phyloP scores from a whole-genome alignment of 306 rosid genomes.

The Hylodesmum podocarpum region DNA sequence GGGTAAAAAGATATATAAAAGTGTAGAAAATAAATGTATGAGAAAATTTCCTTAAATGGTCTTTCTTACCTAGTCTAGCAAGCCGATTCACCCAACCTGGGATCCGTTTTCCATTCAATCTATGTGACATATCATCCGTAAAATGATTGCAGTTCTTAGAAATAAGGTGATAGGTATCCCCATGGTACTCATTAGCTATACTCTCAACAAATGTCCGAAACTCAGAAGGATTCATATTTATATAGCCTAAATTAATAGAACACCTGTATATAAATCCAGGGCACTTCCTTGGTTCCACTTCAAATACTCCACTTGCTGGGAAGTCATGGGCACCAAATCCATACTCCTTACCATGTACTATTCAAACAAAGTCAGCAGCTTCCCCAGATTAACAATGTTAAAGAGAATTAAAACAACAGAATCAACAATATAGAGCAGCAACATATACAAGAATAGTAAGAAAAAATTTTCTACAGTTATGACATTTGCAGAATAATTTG shows the following conservation, averaged over 20 bases:
- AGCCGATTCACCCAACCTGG: constrained; percentile 99
- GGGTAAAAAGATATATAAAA: not conserved
- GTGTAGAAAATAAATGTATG: not conserved
- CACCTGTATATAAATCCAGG: constrained; percentile 76
- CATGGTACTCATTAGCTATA: constrained; percentile 76
- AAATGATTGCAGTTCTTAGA: constrained; percentile 95
- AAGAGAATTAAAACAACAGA: not conserved
- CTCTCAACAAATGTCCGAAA: constrained; percentile 65
- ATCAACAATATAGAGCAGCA: not conserved
- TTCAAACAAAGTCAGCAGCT: not conserved
- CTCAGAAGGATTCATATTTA: constrained; percentile 52
- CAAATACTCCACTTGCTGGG: constrained; percentile 93
- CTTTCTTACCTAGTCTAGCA: constrained; percentile 74
- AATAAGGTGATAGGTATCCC: constrained; percentile 90
- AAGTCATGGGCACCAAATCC: constrained; percentile 93
- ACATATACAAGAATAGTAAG: not conserved
- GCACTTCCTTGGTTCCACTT: constrained; percentile 84
- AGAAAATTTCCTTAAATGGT: not conserved
- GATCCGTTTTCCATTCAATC: constrained; percentile 64
- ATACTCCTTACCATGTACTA: constrained; percentile 89
- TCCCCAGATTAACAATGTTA: not conserved
- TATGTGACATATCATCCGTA: constrained; percentile 57
- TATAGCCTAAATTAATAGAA: constrained; percentile 61
- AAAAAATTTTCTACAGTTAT: not conserved
- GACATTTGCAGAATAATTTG: not conserved